Base-by-base conservation (phyloP, 2,329 filamentous ascomycete genomes). In the Cladosporium sp. region DNA sequence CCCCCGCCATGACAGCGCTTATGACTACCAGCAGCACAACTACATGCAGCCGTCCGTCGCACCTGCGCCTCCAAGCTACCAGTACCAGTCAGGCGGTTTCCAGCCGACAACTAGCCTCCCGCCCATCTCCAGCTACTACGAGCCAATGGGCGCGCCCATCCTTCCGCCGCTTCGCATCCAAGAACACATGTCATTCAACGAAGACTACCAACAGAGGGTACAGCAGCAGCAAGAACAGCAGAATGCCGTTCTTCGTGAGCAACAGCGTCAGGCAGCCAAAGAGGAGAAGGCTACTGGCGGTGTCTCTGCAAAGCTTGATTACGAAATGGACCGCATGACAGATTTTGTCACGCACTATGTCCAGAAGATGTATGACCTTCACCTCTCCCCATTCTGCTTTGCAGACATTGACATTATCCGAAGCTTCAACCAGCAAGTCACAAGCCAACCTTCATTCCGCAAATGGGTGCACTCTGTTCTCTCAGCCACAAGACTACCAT, bases 241-340 rank as follows among this genome's bases (percentile, higher is more conserved):
- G 57, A 67, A 68, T 36, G 72, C 72, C 54, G 71, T 68, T 51
- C 67, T 75, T 73, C 70, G 72, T 59, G 73, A 74, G 67, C 77
- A 80, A 69, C 78, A 77, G 59, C 78, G 79, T 66, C 77, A 77
- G 61, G 72, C 72, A 28, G 68, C 70, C 54, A 89, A 88, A 77
- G 87, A 89, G 72, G 87, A 89, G 72, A 89, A 88, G 77, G 81
- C 86, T n/a, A 86, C 86, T 65, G 93, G 93, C 77, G 93, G 93
- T 74, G 93, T 97, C 47, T 95, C 93, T 74, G 92, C 92, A 75
- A 91, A 96, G 81, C 87, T 97, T 80, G 93, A 97, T 83, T 97
- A 97, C 79, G 93, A 97, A 80, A 94, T 97, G 88, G 92, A 96
- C 77, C 85, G 91, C 79, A 97, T 97, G 93, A 90, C 92, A 69